Evolutionary conservation across 2,329 filamentous ascomycete species (phyloP).

Genomic region (Calonectria ilicicola): DNA sequence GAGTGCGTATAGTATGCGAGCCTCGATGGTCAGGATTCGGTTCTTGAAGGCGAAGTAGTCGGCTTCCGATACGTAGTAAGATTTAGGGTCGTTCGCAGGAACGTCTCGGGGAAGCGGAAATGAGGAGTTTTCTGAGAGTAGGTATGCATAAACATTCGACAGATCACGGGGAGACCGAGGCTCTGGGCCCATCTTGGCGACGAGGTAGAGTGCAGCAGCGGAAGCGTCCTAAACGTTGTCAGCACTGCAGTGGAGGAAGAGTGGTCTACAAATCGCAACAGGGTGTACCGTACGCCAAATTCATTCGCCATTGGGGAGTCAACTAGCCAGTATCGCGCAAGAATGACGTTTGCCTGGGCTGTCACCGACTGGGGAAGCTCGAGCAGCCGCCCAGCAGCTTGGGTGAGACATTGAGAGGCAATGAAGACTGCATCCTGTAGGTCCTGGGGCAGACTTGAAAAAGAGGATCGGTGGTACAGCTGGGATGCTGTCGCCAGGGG

Average conservation of each 20-base stretch:
- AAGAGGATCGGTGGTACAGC: conserved; percentile 67
- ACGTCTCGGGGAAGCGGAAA: conserved; percentile 58
- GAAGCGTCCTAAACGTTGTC: conserved; percentile 74
- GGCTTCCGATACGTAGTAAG: conserved; percentile 79
- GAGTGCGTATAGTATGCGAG: conserved; percentile 79
- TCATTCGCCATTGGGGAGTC: conserved; percentile 68
- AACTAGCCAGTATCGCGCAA: conserved; percentile 83
- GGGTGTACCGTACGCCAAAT: conserved; percentile 60
- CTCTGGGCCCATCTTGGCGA: conserved; percentile 83
- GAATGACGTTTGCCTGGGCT: conserved; percentile 84
- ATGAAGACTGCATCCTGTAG: conserved; percentile 80
- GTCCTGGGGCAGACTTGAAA: conserved; percentile 72
- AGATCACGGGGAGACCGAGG: conserved; percentile 84
- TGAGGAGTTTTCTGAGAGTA: conserved; percentile 72
- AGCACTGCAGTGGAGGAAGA: neutral
- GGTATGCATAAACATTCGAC: conserved; percentile 86
- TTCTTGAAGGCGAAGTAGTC: conserved; percentile 75
- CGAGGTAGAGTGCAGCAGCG: conserved; percentile 83
- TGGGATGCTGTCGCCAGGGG: conserved; percentile 79
- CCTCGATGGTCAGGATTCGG: conserved; percentile 79
- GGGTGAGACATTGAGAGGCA: conserved; percentile 78
- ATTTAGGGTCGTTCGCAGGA: conserved; percentile 56
- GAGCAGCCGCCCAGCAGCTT: conserved; percentile 84
- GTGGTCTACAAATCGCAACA: neutral
- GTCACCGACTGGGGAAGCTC: conserved; percentile 88